phyloP scores from a whole-genome alignment of 1,284 basidiomycete species.

The Naganishia liquefaciens region DNA sequence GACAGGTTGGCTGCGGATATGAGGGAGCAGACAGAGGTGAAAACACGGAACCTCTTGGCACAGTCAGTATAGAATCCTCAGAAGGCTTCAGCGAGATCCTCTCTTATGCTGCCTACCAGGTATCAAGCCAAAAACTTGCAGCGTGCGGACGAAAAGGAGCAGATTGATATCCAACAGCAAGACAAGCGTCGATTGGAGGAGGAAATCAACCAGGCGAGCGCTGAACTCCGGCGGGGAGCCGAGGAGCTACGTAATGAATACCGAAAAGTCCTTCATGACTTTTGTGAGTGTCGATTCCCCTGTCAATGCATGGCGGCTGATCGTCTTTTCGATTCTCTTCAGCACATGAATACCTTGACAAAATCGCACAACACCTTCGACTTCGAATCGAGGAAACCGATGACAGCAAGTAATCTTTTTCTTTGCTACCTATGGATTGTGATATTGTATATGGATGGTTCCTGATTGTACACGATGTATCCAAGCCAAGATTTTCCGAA shows the following conservation, averaged over 20 bases:
- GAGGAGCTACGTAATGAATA: conserved; percentile 25
- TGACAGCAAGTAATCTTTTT: conserved; percentile 8
- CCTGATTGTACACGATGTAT: conserved; percentile 6
- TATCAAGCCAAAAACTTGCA: conserved; percentile 25
- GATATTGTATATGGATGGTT: neutral
- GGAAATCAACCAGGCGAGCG: conserved; percentile 24
- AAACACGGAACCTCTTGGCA: conserved; percentile 38
- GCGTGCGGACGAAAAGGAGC: conserved; percentile 24
- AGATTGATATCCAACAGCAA: conserved; percentile 25
- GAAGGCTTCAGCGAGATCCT: neutral
- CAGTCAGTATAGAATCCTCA: conserved; percentile 1
- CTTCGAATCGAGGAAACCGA: conserved; percentile 16
- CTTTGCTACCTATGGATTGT: neutral
- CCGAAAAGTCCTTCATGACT: conserved; percentile 22
- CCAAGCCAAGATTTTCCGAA: neutral
- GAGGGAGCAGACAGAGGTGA: conserved; percentile 65
- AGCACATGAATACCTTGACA: conserved; percentile 25
- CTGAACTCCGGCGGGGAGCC: conserved; percentile 16
- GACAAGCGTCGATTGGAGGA: conserved; percentile 24
- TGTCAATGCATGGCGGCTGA: neutral
- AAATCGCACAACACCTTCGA: conserved; percentile 24
- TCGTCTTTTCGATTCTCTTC: neutral
- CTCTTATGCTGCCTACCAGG: conserved; percentile 1
- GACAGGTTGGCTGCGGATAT: conserved; percentile 74
- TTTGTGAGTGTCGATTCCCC: conserved; percentile 3